Evolutionary conservation across 495 filamentous ascomycete genomes (phyloP).

Genomic region (Neurospora sp.): DNA sequence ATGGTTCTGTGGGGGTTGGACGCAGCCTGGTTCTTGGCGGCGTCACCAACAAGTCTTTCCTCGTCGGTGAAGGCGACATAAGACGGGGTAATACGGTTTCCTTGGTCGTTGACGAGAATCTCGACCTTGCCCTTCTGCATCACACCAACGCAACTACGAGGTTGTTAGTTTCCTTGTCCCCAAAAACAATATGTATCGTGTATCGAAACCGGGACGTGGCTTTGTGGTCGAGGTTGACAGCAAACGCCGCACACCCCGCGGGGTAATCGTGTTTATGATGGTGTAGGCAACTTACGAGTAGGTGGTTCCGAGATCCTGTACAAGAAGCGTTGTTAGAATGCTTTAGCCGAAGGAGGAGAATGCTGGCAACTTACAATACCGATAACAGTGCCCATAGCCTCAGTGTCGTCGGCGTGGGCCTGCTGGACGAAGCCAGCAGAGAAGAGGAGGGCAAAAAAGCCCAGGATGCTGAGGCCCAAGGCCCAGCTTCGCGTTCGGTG

Average conservation of each 20-base stretch:
- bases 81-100: slow-evolving; percentile 97
- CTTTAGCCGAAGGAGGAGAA: neutral
- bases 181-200: neutral
- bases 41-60: slow-evolving; percentile 93
- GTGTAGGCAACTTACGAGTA: slow-evolving; percentile 57
- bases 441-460: slow-evolving; percentile 68
- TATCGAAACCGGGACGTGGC: neutral
- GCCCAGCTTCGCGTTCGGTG: slow-evolving; percentile 41
- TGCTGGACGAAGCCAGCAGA: slow-evolving; percentile 60
- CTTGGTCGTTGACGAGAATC: slow-evolving; percentile 93
- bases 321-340: slow-evolving; percentile 8
- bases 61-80: slow-evolving; percentile 99
- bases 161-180: slow-evolving; percentile 12
- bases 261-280: neutral
- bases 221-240: neutral
- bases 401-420: slow-evolving; percentile 63
- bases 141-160: slow-evolving; percentile 66
- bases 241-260: neutral
- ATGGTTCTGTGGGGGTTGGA: slow-evolving; percentile 82
- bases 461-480: slow-evolving; percentile 34
- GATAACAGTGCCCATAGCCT: slow-evolving; percentile 83
- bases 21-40: slow-evolving; percentile 98
- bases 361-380: slow-evolving; percentile 56
- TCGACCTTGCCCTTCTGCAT: slow-evolving; percentile 99
- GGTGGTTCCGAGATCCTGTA: slow-evolving; percentile 83